Base-by-base conservation (phyloP, 1,139 yeast species). In the Blastobotrys buckinghamii region DNA sequence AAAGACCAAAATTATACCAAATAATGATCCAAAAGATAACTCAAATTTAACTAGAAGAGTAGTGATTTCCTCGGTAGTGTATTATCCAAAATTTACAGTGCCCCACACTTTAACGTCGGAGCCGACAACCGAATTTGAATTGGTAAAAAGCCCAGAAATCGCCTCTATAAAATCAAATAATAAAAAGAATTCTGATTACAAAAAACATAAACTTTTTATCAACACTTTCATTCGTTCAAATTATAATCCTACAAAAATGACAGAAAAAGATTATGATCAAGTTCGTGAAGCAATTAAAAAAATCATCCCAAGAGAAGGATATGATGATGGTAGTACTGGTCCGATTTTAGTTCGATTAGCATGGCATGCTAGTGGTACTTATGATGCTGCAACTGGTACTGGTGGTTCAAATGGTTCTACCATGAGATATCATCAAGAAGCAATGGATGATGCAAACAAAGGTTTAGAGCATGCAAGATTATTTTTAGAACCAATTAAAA, bases 221-320 rank as follows among this genome's bases (percentile, higher is more conserved):
- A 30, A 39, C 39, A 45, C 48, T 17, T 38, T 38, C 37, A 16
- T 45, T 6, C 34, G 13, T 12, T 29, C 37, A 16, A 36, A 37
- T 17, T 36, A 43, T 8, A 9, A 19, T 24, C 5, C 8, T 17
- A 42, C n/a, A n/a, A n/a, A n/a, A 6, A 41, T 32, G 38, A 16
- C 7, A 16, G 26, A 6, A 16, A 20, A 60, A 35, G 71, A 85
- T 55, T 89, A 84, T 68, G 92, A 84, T 61, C 66, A 79, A 29
- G 80, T 90, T 37, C 86, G 87, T 64, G 86, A 87, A 59, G 92
- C 80, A 35, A 88, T 90, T 66, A 88, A 92, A 6, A 66, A 72
- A 45, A 82, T 85, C 57, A 68, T 92, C 38, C 78, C 81, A 53
- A 88, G 85, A 35, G 81, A 83, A 50, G 94, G 81, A 59, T 77